A percentile compares a stretch with the other conserved stretches of the same genome.
Evolutionary conservation across 164 flowering plant species (phyloP).

Genomic region (Umbellularia californica): DNA sequence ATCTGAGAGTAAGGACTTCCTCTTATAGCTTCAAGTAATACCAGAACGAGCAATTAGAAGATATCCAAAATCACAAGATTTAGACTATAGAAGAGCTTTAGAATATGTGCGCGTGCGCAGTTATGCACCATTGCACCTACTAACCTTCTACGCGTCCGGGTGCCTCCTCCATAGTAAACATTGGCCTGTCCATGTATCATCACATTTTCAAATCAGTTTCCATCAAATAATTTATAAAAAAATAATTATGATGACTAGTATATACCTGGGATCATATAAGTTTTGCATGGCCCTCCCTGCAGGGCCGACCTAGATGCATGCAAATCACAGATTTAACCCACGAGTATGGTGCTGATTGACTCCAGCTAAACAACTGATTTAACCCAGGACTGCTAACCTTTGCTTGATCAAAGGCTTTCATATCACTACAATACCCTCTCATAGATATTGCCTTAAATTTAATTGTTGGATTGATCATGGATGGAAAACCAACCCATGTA

Average conservation of each 20-base stretch:
- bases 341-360: too few species aligned
- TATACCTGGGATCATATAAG: background rate
- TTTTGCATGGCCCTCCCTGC: background rate
- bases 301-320: background rate
- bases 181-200: slow-evolving; percentile 9
- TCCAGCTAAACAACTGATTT: too few species aligned
- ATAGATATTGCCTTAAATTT: too few species aligned
- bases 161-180: background rate
- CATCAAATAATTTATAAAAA: background rate
- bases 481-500: too few species aligned
- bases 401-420: too few species aligned
- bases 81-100: background rate
- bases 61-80: background rate
- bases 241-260: background rate
- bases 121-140: background rate
- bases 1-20: slow-evolving; percentile 33
- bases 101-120: background rate
- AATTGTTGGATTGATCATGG: too few species aligned
- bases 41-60: background rate
- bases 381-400: too few species aligned
- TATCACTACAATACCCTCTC: too few species aligned
- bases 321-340: too few species aligned
- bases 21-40: slow-evolving; percentile 17
- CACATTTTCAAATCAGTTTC: background rate
- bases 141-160: slow-evolving; percentile 20